Conservation (phyloP, 176 grass and related monocot species). For the Carex littledalei region DNA sequence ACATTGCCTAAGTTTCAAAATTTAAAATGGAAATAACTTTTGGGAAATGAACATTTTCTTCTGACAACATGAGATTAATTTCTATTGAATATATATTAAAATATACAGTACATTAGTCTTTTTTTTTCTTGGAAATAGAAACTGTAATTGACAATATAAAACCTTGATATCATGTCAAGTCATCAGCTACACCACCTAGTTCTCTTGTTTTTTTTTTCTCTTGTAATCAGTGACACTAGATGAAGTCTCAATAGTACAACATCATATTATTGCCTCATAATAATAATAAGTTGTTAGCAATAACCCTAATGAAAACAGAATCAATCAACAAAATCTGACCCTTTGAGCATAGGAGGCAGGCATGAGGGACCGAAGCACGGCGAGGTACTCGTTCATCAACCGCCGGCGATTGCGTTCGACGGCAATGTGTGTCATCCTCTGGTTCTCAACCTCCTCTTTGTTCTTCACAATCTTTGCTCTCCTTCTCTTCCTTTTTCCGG, state of each 20-base stretch:
- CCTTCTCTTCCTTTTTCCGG: slow-evolving; percentile 50
- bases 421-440: slow-evolving; percentile 89
- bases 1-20: not conserved
- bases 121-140: not conserved
- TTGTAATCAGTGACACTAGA: slow-evolving; percentile 9
- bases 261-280: not conserved
- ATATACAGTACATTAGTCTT: not conserved
- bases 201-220: not conserved
- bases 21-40: not conserved
- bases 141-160: not conserved
- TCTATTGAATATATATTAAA: not conserved
- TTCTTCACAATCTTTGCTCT: slow-evolving; percentile 55
- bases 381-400: slow-evolving; percentile 90
- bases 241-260: not conserved
- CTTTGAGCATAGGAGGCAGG: slow-evolving; percentile 69
- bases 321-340: slow-evolving; percentile 32
- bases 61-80: not conserved
- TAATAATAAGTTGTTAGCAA: not conserved
- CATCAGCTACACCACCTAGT: not conserved
- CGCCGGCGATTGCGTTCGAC: slow-evolving; percentile 81
- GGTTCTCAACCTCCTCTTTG: slow-evolving; percentile 80
- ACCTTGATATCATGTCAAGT: not conserved
- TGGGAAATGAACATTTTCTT: not conserved
- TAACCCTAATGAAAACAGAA: not conserved
- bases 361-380: slow-evolving; percentile 65